Percentiles rank a stretch among this genome's conserved stretches.
These are phyloP conservation scores for Syzygium jambos DNA, from an alignment of 345 rosid genomes.

Conservation along the genomic window DNA sequence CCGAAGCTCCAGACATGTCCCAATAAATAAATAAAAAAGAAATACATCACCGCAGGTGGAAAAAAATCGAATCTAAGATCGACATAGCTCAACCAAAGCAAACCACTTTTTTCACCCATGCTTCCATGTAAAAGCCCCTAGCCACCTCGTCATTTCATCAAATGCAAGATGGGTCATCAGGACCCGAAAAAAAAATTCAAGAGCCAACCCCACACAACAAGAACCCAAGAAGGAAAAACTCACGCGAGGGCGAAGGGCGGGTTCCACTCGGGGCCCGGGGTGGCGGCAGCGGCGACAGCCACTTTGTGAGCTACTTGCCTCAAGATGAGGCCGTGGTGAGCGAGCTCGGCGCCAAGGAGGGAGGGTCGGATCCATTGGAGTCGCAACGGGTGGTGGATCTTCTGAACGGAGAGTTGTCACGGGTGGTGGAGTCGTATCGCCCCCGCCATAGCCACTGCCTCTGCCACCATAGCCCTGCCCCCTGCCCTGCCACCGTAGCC, in stretches of 20 bases:
- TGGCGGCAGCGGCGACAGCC: no score
- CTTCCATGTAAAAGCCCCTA: no score
- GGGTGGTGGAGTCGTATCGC: no score
- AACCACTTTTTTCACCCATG: no score
- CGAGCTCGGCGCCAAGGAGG: constrained; percentile 65
- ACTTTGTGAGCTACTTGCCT: constrained; percentile 77
- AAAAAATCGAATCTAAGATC: background rate
- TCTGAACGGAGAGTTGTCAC: constrained; percentile 68
- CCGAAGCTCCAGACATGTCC: background rate
- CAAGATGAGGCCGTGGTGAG: constrained; percentile 94
- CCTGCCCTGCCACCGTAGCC: no score
- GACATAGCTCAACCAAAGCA: background rate
- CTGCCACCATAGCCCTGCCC: no score
- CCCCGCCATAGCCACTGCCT: no score
- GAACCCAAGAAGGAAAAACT: no score
- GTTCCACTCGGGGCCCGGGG: constrained; percentile 23
- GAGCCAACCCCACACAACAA: no score
- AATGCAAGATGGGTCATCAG: background rate
- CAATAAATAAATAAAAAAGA: no score
- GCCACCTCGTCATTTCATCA: background rate
- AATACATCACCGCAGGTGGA: no score
- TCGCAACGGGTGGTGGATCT: constrained; percentile 96
- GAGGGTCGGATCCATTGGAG: constrained; percentile 85
- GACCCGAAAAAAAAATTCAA: background rate
- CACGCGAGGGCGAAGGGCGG: constrained; percentile 33